phyloP scores from a whole-genome alignment of 2,329 filamentous ascomycete genomes.

The Alternaria conjuncta region DNA sequence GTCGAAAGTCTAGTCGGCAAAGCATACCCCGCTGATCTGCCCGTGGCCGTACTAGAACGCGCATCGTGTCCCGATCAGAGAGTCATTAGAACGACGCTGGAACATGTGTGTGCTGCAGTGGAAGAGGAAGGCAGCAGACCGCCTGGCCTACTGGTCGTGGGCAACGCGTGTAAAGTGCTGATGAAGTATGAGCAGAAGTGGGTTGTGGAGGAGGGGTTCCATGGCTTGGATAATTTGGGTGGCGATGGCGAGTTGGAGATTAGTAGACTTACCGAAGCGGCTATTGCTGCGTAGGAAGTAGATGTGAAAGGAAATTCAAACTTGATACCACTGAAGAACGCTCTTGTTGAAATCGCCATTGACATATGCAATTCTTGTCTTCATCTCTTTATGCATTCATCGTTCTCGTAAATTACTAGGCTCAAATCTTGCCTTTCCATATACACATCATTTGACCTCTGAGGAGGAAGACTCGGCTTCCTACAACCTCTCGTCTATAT shows the following conservation, averaged over 20 bases:
- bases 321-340: neutral
- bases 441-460: neutral
- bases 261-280: constrained; percentile 19
- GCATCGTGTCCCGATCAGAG: constrained; percentile 94
- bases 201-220: constrained; percentile 87
- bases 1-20: constrained; percentile 67
- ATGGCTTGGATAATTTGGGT: constrained; percentile 65
- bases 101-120: constrained; percentile 79
- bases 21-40: constrained; percentile 76
- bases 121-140: constrained; percentile 89
- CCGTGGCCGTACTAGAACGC: constrained; percentile 90
- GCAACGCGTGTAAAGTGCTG: constrained; percentile 81
- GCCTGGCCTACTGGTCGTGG: constrained; percentile 86
- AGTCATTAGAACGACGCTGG: constrained; percentile 85
- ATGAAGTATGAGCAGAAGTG: constrained; percentile 70
- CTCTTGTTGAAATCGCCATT: neutral
- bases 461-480: neutral
- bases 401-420: neutral
- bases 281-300: constrained; percentile 7
- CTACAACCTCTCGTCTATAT: neutral
- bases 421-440: neutral
- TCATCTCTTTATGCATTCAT: neutral
- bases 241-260: constrained; percentile 31
- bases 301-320: neutral
- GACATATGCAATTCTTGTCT: neutral